Conservation (phyloP, 2,329 filamentous ascomycete genomes). For the Xylariaceae sp. region DNA sequence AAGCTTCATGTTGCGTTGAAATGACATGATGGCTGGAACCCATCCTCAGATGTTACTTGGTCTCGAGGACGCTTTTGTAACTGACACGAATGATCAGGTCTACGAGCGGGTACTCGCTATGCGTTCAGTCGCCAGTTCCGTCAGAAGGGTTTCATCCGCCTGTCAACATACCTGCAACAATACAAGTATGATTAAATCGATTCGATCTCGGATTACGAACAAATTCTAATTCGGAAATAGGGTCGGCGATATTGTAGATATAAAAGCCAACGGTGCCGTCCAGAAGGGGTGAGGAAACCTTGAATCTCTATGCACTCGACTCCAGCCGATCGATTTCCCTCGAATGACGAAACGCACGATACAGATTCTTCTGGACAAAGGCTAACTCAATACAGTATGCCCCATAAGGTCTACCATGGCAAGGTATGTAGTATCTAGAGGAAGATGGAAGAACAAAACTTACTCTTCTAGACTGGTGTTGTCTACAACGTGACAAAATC, state of each 20-base stretch:
- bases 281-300: slow-evolving; percentile 84
- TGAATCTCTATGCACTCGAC: slow-evolving; percentile 24
- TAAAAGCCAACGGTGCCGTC: slow-evolving; percentile 97
- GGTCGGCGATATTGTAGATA: slow-evolving; percentile 98
- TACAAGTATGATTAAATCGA: slow-evolving; percentile 71
- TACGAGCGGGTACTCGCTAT: slow-evolving; percentile 90
- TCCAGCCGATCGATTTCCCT: neutral
- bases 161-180: slow-evolving; percentile 92
- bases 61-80: neutral
- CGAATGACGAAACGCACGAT: neutral
- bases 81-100: slow-evolving; percentile 58
- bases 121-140: slow-evolving; percentile 95
- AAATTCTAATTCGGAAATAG: slow-evolving; percentile 59
- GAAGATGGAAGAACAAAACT: neutral
- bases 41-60: neutral
- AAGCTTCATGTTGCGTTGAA: neutral
- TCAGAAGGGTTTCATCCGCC: slow-evolving; percentile 90
- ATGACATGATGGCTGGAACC: neutral
- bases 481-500: slow-evolving; percentile 99
- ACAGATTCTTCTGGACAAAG: neutral
- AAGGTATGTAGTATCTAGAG: slow-evolving; percentile 54
- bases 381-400: slow-evolving; percentile 73
- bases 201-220: slow-evolving; percentile 4
- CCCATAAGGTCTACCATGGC: slow-evolving; percentile 99
- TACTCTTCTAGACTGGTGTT: slow-evolving; percentile 71